phyloP scores from a whole-genome alignment of 78 protist genomes.

The slime mould (Dictyostelium discoideum) region dicty_2.7 NC_007089.4:933501-934000 shows the following conservation, averaged over 20 bases:
- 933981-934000: not conserved
- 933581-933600: constrained; percentile 63
- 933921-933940: constrained; percentile 23
- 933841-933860: constrained; percentile 61
- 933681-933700: constrained; percentile 28
- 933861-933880: constrained; percentile 39
- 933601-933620: not conserved
- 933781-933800: constrained; percentile 38
- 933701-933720: constrained; percentile 36
- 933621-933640: no score
- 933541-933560: constrained; percentile 17
- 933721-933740: constrained; percentile 18
- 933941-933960: not conserved
- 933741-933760: constrained; percentile 51
- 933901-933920: constrained; percentile 34
- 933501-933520: constrained; percentile 60
- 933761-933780: constrained; percentile 9
- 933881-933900: constrained; percentile 29
- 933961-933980: not conserved
- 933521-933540: constrained; percentile 67
- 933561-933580: constrained; percentile 33
- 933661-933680: constrained; percentile 21
- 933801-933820: constrained; percentile 55
- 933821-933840: constrained; percentile 49
- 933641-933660: not conserved